Conservation (phyloP, 352 stramenopile species). For the Blastocystis sp. region DNA sequence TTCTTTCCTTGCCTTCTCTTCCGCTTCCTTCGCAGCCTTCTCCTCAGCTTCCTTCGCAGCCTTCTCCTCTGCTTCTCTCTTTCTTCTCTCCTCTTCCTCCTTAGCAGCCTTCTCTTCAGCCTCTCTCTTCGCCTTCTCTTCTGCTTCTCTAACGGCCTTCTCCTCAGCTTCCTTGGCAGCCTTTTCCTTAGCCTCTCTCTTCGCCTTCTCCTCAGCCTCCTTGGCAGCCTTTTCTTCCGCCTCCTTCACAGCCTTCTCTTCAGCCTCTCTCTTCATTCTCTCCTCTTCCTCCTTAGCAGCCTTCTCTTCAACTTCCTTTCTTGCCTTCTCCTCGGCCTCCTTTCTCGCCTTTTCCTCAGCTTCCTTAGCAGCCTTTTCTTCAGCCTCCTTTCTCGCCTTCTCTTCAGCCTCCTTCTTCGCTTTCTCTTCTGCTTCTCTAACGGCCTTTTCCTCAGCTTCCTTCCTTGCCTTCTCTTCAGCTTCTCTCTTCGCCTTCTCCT, state of each 20-base stretch:
- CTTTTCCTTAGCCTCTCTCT: neutral
- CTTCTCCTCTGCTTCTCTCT: neutral
- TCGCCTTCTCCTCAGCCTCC: neutral
- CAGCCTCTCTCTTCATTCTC: neutral
- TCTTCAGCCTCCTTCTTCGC: neutral
- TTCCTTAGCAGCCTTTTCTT: neutral
- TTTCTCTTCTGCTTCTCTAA: slow-evolving; percentile 11
- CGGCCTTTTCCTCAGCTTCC: slow-evolving; percentile 33
- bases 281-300: neutral
- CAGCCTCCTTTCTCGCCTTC: neutral
- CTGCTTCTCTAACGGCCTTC: neutral
- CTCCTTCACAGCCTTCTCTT: neutral
- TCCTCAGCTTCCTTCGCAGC: neutral
- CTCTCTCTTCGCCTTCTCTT: neutral
- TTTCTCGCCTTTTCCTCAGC: neutral
- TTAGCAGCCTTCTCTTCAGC: neutral
- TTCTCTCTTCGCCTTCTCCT: neutral
- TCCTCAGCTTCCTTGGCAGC: neutral
- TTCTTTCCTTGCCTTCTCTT: slow-evolving; percentile 24
- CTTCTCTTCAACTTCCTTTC: neutral
- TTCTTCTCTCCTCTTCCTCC: no score
- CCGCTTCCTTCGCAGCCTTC: neutral
- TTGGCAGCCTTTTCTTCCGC: neutral
- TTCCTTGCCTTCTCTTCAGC: neutral
- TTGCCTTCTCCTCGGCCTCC: neutral